A percentile compares a stretch with the other conserved stretches of the same genome.
Evolutionary conservation across 805 yeast species (phyloP).

Genomic region (Komagataella ulmi): DNA sequence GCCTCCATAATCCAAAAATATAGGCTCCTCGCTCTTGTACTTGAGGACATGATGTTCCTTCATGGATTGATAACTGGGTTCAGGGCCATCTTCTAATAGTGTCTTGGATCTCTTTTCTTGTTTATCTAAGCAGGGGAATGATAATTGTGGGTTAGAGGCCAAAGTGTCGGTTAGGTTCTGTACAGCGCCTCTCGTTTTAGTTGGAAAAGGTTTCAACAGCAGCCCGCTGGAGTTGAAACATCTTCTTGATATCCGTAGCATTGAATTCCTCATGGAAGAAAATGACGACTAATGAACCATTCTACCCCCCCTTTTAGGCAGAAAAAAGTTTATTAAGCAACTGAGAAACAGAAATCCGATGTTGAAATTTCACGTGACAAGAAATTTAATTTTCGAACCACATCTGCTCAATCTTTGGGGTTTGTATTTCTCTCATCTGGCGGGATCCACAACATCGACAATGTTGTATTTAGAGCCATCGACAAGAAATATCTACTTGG

Average conservation of each 20-base stretch:
- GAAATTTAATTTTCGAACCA: background rate
- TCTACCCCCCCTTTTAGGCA: background rate
- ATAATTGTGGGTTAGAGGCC: slow-evolving; percentile 50
- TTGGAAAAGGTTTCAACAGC: background rate
- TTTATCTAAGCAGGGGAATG: slow-evolving; percentile 79
- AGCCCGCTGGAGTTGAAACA: background rate
- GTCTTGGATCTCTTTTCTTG: slow-evolving; percentile 38
- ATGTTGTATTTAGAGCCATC: background rate
- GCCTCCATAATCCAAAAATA: slow-evolving; percentile 76
- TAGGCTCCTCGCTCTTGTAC: slow-evolving; percentile 40
- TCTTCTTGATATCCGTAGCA: background rate
- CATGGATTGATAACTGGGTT: slow-evolving; percentile 68
- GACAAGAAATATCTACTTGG: background rate
- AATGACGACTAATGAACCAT: background rate
- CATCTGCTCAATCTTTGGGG: background rate
- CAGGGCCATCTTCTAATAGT: slow-evolving; percentile 60
- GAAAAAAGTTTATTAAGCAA: background rate
- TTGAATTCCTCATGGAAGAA: background rate
- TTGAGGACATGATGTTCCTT: slow-evolving; percentile 51
- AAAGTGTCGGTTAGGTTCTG: background rate
- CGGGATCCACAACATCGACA: background rate
- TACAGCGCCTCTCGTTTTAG: background rate
- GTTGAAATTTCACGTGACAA: background rate
- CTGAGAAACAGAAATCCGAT: background rate
- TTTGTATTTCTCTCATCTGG: background rate